A percentile compares a stretch with the other conserved stretches of the same genome.
These are phyloP conservation scores for Paracamarosporium sp. DNA, from an alignment of 2,329 filamentous ascomycete species.

Conservation along the genomic window DNA sequence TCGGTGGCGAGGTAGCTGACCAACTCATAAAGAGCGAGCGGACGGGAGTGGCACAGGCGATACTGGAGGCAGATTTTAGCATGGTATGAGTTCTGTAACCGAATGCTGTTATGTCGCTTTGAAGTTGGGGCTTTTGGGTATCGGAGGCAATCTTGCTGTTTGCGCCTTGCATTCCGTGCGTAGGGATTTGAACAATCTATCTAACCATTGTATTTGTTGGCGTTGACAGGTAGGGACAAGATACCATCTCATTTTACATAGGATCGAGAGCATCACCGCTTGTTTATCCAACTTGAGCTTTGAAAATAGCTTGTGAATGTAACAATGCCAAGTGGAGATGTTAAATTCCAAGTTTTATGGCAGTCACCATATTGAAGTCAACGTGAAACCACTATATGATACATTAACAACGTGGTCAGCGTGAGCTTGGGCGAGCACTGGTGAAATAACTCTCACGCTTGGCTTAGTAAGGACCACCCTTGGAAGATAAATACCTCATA, in stretches of 20 bases:
- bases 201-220: neutral
- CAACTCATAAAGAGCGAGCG: constrained; percentile 49
- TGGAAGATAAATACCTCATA: neutral
- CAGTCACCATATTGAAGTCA: neutral
- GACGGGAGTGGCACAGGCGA: constrained; percentile 29
- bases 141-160: neutral
- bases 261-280: neutral
- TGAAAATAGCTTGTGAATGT: neutral
- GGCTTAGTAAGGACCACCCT: neutral
- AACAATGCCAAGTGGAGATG: neutral
- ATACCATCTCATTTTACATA: constrained; percentile 7
- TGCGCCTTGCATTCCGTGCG: neutral
- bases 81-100: constrained; percentile 6
- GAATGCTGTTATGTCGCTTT: neutral
- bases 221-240: constrained; percentile 3
- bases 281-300: neutral
- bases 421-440: neutral
- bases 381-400: neutral
- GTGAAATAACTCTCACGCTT: neutral
- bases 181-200: neutral
- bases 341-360: neutral
- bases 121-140: neutral
- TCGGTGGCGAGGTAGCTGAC: constrained; percentile 53
- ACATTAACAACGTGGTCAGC: neutral
- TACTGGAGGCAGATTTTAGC: constrained; percentile 31